Base-by-base conservation (phyloP, 1,284 basidiomycete genomes). In the Golubevia sp. region DNA sequence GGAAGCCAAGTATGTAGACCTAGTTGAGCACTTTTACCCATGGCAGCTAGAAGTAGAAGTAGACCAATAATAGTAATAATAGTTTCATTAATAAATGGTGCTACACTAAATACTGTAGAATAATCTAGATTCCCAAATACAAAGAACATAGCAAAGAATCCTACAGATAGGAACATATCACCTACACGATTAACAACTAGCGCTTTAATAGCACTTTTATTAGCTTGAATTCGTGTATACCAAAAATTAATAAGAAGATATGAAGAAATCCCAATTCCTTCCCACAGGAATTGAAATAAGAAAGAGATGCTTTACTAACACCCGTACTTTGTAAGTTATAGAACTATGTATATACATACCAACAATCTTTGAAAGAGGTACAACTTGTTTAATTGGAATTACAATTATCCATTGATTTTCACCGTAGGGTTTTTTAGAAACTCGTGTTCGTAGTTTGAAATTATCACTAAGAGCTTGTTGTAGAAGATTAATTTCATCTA, bases 191-290 rank as follows among this genome's bases (percentile, higher is more conserved):
- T 84, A 67, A 80, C 73, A 51, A 73, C 77, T 67, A 84, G 74
- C 38, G 82, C 81, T 74, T 81, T 77, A 56, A 81, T 81, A 72
- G 77, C 82, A 56, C 78, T 73, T 74, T 80, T 82, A 63, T 81
- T 83, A 60, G 82, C 80, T 77, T 83, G 78, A 49, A 83, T 74
- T 70, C 81, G 74, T 55, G 77, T 83, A 76, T 71, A 80, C 73
- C 77, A 83, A 67, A 79, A 83, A 61, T 79, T 80, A 79, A 81
- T 83, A 68, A 84, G 63, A 63, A 83, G 68, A 64, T 83, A 84
- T 66, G 82, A 84, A 60, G 81, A 79, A 57, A 83, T 75, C 49
- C 82, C 81, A 68, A 84, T 84, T 30, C 77, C 77, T 65, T 84
- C 82, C 74, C 80, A 77, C 26, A 53, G 50, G 24, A 53, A 55